A percentile compares a stretch with the other conserved stretches of the same genome.
phyloP scores from a whole-genome alignment of 148 eudicot species.

The Simmondsia chinensis region DNA sequence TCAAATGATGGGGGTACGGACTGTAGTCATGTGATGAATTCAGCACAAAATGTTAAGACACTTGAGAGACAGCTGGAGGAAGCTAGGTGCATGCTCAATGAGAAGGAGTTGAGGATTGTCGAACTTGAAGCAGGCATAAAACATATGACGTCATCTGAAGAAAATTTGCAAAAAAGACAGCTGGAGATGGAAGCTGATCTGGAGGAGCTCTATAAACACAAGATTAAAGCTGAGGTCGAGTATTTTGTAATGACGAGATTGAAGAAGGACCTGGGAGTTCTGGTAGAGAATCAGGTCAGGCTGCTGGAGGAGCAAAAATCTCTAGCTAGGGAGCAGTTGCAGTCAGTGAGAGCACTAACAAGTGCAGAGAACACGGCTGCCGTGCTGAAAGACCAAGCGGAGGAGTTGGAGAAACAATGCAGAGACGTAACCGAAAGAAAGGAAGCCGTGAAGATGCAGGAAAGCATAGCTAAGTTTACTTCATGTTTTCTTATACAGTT shows the following conservation, averaged over 20 bases:
- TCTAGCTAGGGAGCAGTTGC: conserved; percentile 17
- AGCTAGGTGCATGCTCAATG: conserved; percentile 23
- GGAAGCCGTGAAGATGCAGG: conserved; percentile 36
- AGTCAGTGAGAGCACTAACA: conserved; percentile 10
- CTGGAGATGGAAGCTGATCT: conserved; percentile 41
- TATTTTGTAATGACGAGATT: conserved; percentile 39
- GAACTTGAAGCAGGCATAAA: conserved; percentile 31
- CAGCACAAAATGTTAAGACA: conserved; percentile 16
- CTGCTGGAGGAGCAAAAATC: conserved; percentile 26
- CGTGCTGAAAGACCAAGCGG: conserved; percentile 18
- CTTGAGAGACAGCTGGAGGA: conserved; percentile 48
- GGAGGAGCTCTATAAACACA: conserved; percentile 45
- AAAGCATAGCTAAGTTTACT: conserved; percentile 26
- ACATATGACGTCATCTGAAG: conserved; percentile 8
- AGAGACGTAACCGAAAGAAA: conserved; percentile 19
- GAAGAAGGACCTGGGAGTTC: conserved; percentile 21
- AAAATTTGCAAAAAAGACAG: conserved; percentile 4
- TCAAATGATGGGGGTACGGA: conserved; percentile 11
- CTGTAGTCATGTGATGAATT: conserved; percentile 16
- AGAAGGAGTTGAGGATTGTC: conserved; percentile 24
- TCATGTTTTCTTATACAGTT: conserved; percentile 41
- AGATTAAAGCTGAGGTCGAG: conserved; percentile 68
- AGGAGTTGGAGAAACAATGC: conserved; percentile 20
- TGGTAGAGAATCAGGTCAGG: conserved; percentile 22
- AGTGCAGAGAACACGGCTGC: conserved; percentile 23